A percentile compares a stretch with the other conserved stretches of the same genome.
Conservation (phyloP, 2,329 filamentous ascomycete species). For the Triangularia setosa region DNA sequence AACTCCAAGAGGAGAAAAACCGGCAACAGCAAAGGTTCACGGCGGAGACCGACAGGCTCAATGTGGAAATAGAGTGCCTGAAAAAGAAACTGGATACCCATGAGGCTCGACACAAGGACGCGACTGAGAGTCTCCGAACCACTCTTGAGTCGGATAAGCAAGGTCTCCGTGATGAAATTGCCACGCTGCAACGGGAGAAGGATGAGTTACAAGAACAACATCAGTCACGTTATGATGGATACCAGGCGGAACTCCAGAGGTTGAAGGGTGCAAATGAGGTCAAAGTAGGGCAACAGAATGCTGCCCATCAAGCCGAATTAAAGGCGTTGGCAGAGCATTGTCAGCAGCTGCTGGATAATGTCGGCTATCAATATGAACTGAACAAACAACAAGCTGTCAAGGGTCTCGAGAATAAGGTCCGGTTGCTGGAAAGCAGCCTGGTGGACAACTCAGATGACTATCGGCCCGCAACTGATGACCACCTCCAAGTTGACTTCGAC, state of each 20-base stretch:
- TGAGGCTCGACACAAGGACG: background rate
- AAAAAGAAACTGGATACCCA: background rate
- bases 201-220: background rate
- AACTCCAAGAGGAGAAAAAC: background rate
- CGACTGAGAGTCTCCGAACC: background rate
- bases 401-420: constrained; percentile 14
- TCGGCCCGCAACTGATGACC: constrained; percentile 25
- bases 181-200: background rate
- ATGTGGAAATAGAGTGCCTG: background rate
- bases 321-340: background rate
- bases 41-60: background rate
- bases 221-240: background rate
- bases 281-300: background rate
- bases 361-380: background rate
- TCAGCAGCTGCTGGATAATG: background rate
- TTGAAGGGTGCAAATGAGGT: background rate
- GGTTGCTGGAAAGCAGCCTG: constrained; percentile 20
- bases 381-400: background rate
- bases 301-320: background rate
- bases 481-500: constrained; percentile 19
- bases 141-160: too few relatives aligned
- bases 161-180: too few relatives aligned
- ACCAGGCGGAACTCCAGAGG: background rate
- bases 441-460: constrained; percentile 27
- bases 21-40: background rate